Evolutionary conservation across 75 land plant species (phyloP), one percentile per base, ranked within the genome.

Genomic region (Pinus albicaulis): DNA sequence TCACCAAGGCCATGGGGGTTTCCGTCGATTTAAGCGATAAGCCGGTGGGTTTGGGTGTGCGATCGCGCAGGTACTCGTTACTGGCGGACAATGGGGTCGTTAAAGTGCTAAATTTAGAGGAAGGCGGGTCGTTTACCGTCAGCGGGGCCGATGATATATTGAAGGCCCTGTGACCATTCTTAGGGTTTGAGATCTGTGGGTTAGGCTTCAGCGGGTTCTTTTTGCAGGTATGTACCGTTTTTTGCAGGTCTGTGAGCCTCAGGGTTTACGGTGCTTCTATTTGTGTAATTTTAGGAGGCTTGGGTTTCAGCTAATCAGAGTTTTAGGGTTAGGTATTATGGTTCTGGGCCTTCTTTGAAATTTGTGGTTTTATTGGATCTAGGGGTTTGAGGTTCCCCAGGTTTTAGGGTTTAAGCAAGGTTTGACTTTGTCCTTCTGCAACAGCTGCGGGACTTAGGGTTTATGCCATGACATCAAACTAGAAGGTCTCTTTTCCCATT

Each of bases 111-210:
- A 88, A 96, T 78, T 56, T 94, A 66, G 98, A 96, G 66, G 92
- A 92, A 26, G 98, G 93, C 25, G 95, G 99, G 1, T 86, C 86
- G 0, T 96, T 88, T 77, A 86, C 87, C 3, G 38, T 80, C 59
- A 92, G 95, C 56, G 77, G 99, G 26, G 95, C 91, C 16, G 95
- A 96, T 28, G 91, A 92, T 57, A 90, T 96, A 24, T 84, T 96
- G 69, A 86, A 87, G 71, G 84, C 80, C 5, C 90, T 94, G 22
- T 96, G 82, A 85, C 59, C 22, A 22, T 68, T 65, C n/a, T 3
- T 6, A 68, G 71, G 52, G 19, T 68, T 68, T 38, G 12, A 20
- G 71, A 38, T 68, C 22, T 19, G 6, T 8, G 17, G 1, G 22
- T 19, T 11, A 8, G 11, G 53, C 53, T 2, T 48, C 53, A 48